Base-by-base conservation (phyloP, 306 rosid species). In the Trifolium subterraneum region DNA sequence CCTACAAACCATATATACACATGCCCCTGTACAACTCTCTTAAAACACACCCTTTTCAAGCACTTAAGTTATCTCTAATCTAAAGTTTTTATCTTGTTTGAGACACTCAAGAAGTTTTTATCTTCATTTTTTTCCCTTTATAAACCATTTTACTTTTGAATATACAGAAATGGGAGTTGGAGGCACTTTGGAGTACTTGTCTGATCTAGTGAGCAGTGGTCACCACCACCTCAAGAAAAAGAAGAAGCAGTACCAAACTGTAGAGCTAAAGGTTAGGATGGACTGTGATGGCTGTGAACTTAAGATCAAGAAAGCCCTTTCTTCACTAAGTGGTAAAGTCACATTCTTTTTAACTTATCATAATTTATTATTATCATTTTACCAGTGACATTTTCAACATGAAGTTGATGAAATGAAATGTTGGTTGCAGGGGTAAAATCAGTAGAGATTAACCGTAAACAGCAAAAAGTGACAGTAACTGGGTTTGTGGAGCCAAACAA, bases 241-340 rank as follows among this genome's bases (percentile, higher is more conserved):
- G 90, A 93, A 75, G 87, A 92, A 88, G 80, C 95, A 90, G 81
- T 81, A 88, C 10, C 93, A 87, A 38, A 92, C 96, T 0, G 97
- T 94, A 64, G 99, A 94, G 78, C 80, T 94, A 20, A 95, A 92
- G 80, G 92, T 92, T 64, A 87, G 96, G 70, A 95, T 95, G 98
- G 99, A 95, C 84, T 95, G 98, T 87, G 98, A 94, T 79, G 99
- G 99, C 27, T 95, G 99, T 87, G 99, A 90, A 84, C 93, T 92
- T 10, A 92, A 95, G 90, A 91, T 95, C 81, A 95, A 90, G 88
- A 92, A 92, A 39, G 81, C 92, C n/a, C 92, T 95, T 64, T 87
- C 95, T 69, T 85, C 96, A 18, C 76, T 91, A 44, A 89, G 82
- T 75, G 98, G 97, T 89, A 81, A 81, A 68, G 74, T 69, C n/a